phyloP scores from a whole-genome alignment of 768 basidiomycete genomes.

The Tremella yokohamensis region DNA sequence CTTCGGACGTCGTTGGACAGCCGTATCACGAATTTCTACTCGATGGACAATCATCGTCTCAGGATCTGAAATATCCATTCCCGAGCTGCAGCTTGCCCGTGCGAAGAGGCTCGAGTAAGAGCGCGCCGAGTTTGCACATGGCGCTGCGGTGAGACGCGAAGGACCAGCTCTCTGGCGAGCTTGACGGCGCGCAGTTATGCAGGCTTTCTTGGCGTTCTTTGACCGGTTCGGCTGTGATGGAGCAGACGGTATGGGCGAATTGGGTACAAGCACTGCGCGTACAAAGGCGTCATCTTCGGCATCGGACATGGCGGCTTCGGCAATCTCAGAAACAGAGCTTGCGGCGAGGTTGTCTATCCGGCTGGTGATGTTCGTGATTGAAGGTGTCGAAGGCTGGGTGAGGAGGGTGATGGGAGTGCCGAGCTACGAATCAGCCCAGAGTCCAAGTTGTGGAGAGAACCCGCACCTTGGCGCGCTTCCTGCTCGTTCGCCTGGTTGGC shows the following conservation, averaged over 20 bases:
- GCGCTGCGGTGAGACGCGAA: too few species aligned
- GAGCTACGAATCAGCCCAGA: constrained; percentile 1
- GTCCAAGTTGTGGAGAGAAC: not conserved
- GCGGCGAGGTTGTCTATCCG: constrained; percentile 1
- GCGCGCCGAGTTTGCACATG: too few species aligned
- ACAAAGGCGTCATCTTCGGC: not conserved
- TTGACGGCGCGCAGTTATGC: not conserved
- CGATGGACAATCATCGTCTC: too few species aligned
- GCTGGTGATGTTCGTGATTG: not conserved
- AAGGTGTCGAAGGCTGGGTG: not conserved
- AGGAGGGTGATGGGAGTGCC: not conserved
- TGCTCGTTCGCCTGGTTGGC: not conserved
- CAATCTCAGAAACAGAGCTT: not conserved
- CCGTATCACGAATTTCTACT: too few species aligned
- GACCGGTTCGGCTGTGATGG: not conserved
- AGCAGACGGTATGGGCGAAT: not conserved
- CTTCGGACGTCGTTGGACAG: not conserved
- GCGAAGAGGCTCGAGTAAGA: too few species aligned
- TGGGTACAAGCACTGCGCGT: not conserved
- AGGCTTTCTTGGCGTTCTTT: not conserved
- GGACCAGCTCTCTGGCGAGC: not conserved
- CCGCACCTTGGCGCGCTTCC: not conserved
- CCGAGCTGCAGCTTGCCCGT: too few species aligned
- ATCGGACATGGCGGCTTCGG: not conserved
- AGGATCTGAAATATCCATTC: too few species aligned